Percentiles rank a stretch among this genome's conserved stretches.
Conservation (phyloP, 2,329 filamentous ascomycete genomes). For the Ascochyta koolunga region DNA sequence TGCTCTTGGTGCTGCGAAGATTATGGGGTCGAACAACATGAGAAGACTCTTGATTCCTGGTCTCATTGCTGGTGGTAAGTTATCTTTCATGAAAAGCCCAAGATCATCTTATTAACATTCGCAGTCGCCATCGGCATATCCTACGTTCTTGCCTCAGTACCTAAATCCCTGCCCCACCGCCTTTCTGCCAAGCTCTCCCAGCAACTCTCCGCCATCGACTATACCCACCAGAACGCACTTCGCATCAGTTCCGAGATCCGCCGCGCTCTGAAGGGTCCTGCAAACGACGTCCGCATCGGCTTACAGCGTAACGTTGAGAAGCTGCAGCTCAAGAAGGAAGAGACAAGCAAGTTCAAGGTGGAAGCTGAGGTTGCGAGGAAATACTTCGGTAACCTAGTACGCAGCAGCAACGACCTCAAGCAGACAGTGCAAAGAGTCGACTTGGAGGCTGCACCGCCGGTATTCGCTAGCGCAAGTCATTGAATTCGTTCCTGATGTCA, state of each 20-base stretch:
- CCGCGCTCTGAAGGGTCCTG: constrained; percentile 85
- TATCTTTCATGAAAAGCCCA: background rate
- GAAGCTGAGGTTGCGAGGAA: constrained; percentile 88
- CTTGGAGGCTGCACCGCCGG: constrained; percentile 58
- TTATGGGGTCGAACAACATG: constrained; percentile 81
- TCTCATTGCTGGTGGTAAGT: constrained; percentile 77
- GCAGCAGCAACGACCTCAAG: constrained; percentile 60
- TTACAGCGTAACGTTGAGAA: constrained; percentile 87
- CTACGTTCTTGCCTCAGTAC: constrained; percentile 86
- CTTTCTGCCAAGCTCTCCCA: constrained; percentile 83
- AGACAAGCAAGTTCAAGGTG: constrained; percentile 78
- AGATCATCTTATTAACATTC: constrained; percentile 5
- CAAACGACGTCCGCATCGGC: constrained; percentile 81
- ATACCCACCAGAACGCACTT: constrained; percentile 84
- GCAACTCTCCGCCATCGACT: constrained; percentile 83
- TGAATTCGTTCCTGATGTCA: constrained; percentile 13
- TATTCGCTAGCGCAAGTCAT: constrained; percentile 40
- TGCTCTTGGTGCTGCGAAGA: constrained; percentile 76
- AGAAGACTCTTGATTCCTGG: constrained; percentile 82
- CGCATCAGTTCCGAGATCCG: constrained; percentile 87
- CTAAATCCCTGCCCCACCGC: constrained; percentile 83
- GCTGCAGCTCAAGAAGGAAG: constrained; percentile 76
- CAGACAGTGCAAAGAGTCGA: constrained; percentile 59
- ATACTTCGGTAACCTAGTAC: constrained; percentile 87
- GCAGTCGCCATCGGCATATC: constrained; percentile 75